phyloP scores from a whole-genome alignment of 805 yeast genomes.

The Candida succiphila region DNA sequence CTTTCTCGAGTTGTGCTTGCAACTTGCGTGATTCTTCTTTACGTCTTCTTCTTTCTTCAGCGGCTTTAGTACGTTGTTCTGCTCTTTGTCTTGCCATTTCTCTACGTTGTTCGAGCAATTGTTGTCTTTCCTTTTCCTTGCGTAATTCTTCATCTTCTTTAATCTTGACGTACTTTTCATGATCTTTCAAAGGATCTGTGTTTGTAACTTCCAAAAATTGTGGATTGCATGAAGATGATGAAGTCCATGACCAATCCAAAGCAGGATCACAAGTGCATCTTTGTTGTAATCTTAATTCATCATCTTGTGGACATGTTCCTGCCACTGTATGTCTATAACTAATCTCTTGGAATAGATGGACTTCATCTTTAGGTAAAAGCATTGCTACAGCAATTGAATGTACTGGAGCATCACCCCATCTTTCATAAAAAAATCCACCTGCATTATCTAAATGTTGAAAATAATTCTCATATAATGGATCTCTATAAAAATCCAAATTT shows the following conservation, averaged over 20 bases:
- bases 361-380: constrained; percentile 45
- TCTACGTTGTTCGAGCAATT: constrained; percentile 6
- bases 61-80: constrained; percentile 10
- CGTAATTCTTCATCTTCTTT: constrained; percentile 7
- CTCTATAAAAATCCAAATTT: constrained; percentile 54
- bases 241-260: constrained; percentile 57
- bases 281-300: constrained; percentile 37
- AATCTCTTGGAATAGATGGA: constrained; percentile 72
- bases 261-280: constrained; percentile 67
- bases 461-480: constrained; percentile 44
- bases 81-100: constrained; percentile 11
- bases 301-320: constrained; percentile 68
- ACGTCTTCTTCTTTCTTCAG: constrained; percentile 14
- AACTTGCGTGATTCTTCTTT: constrained; percentile 4
- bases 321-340: constrained; percentile 80
- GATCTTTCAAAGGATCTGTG: constrained; percentile 13
- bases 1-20: background rate
- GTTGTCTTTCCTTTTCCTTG: constrained; percentile 2
- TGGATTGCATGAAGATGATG: constrained; percentile 17
- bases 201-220: constrained; percentile 14
- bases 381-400: constrained; percentile 35
- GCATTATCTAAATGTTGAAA: constrained; percentile 52
- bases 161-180: constrained; percentile 10
- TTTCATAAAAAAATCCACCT: constrained; percentile 78
- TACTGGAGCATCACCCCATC: constrained; percentile 79